Percentiles rank a stretch among this genome's conserved stretches.
phyloP scores from a whole-genome alignment of 2,329 filamentous ascomycete genomes.

The Ophiostoma populinum region DNA sequence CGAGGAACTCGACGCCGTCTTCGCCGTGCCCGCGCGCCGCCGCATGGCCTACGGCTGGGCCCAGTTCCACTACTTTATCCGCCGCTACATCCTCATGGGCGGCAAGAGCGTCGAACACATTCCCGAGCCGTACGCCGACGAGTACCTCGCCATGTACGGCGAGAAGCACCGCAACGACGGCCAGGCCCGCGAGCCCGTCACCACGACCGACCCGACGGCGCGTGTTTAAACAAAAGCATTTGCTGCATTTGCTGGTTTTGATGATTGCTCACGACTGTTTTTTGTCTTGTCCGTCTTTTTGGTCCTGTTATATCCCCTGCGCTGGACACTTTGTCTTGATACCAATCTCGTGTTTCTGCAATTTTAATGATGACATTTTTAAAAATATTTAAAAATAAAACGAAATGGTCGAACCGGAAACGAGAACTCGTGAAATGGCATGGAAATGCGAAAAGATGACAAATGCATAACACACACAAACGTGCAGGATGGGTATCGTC shows the following conservation, averaged over 20 bases:
- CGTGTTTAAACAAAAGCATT: slow-evolving; percentile 5
- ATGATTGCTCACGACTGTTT: too few species aligned
- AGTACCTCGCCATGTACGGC: not conserved
- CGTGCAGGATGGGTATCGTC: slow-evolving; percentile 1
- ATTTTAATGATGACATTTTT: too few species aligned
- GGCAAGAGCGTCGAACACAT: slow-evolving; percentile 2
- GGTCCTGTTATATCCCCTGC: too few species aligned
- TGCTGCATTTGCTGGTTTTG: too few species aligned
- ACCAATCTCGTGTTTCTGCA: too few species aligned
- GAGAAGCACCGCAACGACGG: not conserved
- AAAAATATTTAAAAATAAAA: too few species aligned
- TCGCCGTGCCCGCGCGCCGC: slow-evolving; percentile 15
- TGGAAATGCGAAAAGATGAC: not conserved
- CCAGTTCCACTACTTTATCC: slow-evolving; percentile 11
- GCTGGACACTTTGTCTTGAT: too few species aligned
- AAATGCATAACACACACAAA: not conserved
- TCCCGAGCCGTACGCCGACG: slow-evolving; percentile 6
- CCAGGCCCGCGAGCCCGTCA: too few species aligned
- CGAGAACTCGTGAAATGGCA: not conserved
- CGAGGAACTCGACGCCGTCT: slow-evolving; percentile 22
- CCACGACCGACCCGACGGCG: slow-evolving; percentile 6
- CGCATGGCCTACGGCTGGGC: slow-evolving; percentile 12
- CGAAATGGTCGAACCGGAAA: too few species aligned
- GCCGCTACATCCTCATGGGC: slow-evolving; percentile 9
- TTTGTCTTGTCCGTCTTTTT: too few species aligned